phyloP scores from a whole-genome alignment of 2,329 filamentous ascomycete species.

The Penicillium sp. region DNA sequence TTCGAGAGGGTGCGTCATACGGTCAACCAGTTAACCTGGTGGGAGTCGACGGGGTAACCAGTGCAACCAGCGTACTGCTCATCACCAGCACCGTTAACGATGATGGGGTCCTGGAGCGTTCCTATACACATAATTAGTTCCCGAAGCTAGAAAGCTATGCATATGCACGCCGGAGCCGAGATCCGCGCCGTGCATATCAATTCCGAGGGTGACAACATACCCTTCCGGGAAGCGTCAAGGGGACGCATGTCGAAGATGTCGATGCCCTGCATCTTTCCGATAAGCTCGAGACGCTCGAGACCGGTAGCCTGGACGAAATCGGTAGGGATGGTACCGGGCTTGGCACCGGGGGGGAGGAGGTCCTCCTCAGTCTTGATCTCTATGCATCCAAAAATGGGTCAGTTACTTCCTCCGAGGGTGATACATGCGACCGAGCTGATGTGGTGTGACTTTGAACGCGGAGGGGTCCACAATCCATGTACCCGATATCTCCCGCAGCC shows the following conservation, averaged over 20 bases:
- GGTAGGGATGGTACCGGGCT: constrained; percentile 80
- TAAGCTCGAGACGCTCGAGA: constrained; percentile 96
- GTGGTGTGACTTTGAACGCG: constrained; percentile 3
- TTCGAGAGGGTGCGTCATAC: constrained; percentile 52
- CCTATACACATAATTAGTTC: constrained; percentile 50
- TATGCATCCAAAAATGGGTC: constrained; percentile 43
- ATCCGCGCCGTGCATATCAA: neutral
- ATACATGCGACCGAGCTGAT: neutral
- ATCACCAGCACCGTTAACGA: constrained; percentile 86
- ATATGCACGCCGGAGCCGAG: neutral
- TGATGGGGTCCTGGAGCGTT: constrained; percentile 85
- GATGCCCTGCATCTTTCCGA: constrained; percentile 98
- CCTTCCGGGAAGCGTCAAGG: constrained; percentile 83
- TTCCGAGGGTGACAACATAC: constrained; percentile 50
- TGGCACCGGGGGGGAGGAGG: constrained; percentile 79
- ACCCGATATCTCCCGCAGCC: constrained; percentile 8
- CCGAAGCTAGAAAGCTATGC: neutral
- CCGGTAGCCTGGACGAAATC: constrained; percentile 95
- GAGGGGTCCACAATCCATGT: constrained; percentile 15
- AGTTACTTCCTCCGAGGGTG: constrained; percentile 8
- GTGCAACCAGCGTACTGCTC: constrained; percentile 98
- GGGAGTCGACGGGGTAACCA: constrained; percentile 87
- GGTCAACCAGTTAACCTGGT: constrained; percentile 86
- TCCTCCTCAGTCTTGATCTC: constrained; percentile 83
- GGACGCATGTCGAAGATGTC: constrained; percentile 99